These are phyloP conservation scores for Endoconidiophora laricicola DNA, from an alignment of 2,329 filamentous ascomycete species.

Conservation along the genomic window DNA sequence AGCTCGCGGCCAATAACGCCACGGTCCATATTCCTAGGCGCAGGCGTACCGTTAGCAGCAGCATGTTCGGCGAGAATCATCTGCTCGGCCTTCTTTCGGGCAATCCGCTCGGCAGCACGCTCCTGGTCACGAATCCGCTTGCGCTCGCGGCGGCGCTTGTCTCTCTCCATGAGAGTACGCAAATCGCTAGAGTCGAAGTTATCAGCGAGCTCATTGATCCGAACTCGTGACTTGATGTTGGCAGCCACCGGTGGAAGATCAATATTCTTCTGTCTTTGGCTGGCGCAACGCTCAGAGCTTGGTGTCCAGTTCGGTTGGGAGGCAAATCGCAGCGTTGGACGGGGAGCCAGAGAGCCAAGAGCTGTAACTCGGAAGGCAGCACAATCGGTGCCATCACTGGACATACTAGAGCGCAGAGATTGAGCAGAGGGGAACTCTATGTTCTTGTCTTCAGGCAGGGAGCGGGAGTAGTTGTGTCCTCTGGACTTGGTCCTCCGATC, in stretches of 20 bases:
- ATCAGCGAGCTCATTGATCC: slow-evolving; percentile 60
- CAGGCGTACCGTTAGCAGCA: background rate
- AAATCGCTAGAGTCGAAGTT: slow-evolving; percentile 71
- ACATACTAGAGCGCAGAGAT: slow-evolving; percentile 62
- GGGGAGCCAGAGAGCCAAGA: slow-evolving; percentile 66
- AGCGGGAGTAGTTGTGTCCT: slow-evolving; percentile 44
- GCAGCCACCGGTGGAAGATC: slow-evolving; percentile 40
- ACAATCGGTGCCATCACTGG: slow-evolving; percentile 51
- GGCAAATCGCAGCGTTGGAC: slow-evolving; percentile 65
- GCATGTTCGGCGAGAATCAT: background rate
- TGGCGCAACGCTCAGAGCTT: slow-evolving; percentile 28
- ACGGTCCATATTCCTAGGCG: slow-evolving; percentile 10
- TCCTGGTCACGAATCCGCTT: slow-evolving; percentile 54
- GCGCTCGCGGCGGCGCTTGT: slow-evolving; percentile 62
- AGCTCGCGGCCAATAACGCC: slow-evolving; percentile 14
- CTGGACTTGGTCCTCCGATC: slow-evolving; percentile 37
- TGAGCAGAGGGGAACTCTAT: slow-evolving; percentile 51
- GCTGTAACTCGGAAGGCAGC: slow-evolving; percentile 66
- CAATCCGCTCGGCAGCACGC: slow-evolving; percentile 34
- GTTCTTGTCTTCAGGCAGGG: slow-evolving; percentile 28
- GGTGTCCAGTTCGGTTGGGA: slow-evolving; percentile 43
- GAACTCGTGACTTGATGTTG: slow-evolving; percentile 44
- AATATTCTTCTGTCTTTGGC: slow-evolving; percentile 31
- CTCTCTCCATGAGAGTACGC: slow-evolving; percentile 77
- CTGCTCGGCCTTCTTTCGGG: slow-evolving; percentile 10